Evolutionary conservation across 78 protist genomes (phyloP).

Genomic region (Polysphondylium violaceum): DNA sequence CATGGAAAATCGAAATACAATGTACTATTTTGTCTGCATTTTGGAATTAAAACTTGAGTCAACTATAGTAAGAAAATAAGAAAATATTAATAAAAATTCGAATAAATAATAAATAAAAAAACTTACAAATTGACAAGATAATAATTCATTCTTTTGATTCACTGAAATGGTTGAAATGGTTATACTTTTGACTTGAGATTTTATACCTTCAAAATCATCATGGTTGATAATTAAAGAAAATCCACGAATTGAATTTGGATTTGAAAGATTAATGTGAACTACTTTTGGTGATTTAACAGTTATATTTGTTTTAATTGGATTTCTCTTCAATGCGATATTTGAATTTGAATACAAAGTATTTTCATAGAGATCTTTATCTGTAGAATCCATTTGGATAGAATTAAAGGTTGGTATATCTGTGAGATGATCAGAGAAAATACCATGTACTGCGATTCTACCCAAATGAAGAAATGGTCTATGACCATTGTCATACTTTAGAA

Average conservation of each 20-base stretch:
- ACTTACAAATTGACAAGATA: slow-evolving; percentile 48
- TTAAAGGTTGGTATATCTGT: slow-evolving; percentile 50
- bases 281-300: slow-evolving; percentile 37
- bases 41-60: slow-evolving; percentile 50
- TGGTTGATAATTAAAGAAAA: slow-evolving; percentile 32
- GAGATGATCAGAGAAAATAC: slow-evolving; percentile 26
- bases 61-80: not conserved
- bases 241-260: slow-evolving; percentile 9
- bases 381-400: slow-evolving; percentile 6
- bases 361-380: slow-evolving; percentile 59
- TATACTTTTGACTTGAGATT: slow-evolving; percentile 58
- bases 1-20: slow-evolving; percentile 59
- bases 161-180: slow-evolving; percentile 17
- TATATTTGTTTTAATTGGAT: slow-evolving; percentile 40
- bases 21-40: slow-evolving; percentile 48
- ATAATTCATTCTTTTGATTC: slow-evolving; percentile 57
- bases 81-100: not conserved
- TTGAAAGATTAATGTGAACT: slow-evolving; percentile 12
- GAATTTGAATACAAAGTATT: slow-evolving; percentile 48
- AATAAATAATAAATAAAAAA: not conserved
- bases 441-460: slow-evolving; percentile 75
- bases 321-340: slow-evolving; percentile 11
- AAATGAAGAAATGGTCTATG: slow-evolving; percentile 45
- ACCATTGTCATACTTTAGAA: slow-evolving; percentile 19
- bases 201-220: slow-evolving; percentile 70